Base-by-base conservation (phyloP, 805 yeast genomes). In the Wickerhamomyces bovis region DNA sequence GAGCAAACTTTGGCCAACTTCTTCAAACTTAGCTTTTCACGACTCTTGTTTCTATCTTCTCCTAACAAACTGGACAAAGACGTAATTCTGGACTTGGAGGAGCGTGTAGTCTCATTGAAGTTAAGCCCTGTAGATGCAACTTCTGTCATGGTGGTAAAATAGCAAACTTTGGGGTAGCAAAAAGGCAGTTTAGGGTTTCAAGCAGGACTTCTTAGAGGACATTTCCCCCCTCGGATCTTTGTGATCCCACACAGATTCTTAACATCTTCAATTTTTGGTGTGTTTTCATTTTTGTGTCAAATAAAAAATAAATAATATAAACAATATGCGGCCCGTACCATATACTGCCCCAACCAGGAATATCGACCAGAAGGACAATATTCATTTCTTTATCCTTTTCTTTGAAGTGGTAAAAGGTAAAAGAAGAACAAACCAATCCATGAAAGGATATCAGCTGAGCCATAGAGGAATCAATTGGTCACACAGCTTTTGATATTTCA, bases 1-100 rank as follows among this genome's bases (percentile, higher is more conserved):
- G 50, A 47, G 20, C 51, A 46, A 1, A 48, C 51, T 33, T 39
- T 55, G 7, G 58, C 58, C 5, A 55, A 21, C 35, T 46, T 53
- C 44, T 52, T 53, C 20, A 53, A 15, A 2, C 57, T 47, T 16
- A 49, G 20, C 38, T 43, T 53, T 12, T 51, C 58, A 15, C 41
- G 46, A 8, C 42, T 39, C 11, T 16, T 41, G 9, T 10, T 13
- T 26, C 33, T 47, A 6, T 44, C 15, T 18, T 48, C 52, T n/a
- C 38, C 48, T 21, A 45, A 21, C 9, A 45, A 12, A 26, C 54
- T 53, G 5, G 57, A 48, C 11, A 48, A 43, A 18, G 59, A 53
- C 5, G 51, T 45, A 16, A 46, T 50, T 42, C 54, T 51, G 3
- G 57, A 53, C 36, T 44, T 55, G 19, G 51, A 43, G 6, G 52